Evolutionary conservation across 176 grass and related monocot genomes (phyloP).

Genomic region (Triticum monococcum): DNA sequence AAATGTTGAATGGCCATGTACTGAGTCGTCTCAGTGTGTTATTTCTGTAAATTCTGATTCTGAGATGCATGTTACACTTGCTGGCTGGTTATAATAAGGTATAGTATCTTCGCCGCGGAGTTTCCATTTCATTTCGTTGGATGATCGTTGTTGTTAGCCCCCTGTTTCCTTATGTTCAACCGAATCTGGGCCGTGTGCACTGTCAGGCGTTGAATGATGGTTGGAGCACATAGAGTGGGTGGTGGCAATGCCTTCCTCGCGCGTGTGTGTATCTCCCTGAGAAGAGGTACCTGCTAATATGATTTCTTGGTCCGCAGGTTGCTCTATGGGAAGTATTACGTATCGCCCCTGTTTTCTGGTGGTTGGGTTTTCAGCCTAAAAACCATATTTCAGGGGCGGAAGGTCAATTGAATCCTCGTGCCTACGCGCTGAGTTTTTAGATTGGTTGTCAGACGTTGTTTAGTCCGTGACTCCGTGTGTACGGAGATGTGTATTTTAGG

Average conservation of each 20-base stretch:
- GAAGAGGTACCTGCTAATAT: not conserved
- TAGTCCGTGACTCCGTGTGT: not conserved
- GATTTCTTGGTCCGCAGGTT: conserved; percentile 5
- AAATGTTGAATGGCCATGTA: not conserved
- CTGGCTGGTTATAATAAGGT: not conserved
- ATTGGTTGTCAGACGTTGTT: not conserved
- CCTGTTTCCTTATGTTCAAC: not conserved
- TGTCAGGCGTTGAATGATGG: not conserved
- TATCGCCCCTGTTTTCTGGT: not conserved
- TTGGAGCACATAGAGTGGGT: not conserved
- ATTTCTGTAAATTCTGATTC: not conserved
- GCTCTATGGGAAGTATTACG: not conserved
- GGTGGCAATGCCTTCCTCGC: not conserved
- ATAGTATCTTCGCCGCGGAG: not conserved
- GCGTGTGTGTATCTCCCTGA: not conserved
- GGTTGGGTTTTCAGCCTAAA: not conserved
- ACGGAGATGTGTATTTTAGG: not conserved
- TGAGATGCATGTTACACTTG: not conserved
- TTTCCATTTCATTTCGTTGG: not conserved
- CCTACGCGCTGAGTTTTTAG: not conserved
- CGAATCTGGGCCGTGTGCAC: not conserved
- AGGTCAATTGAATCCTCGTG: not conserved
- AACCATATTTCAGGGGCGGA: too few relatives aligned
- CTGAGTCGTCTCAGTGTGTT: not conserved
- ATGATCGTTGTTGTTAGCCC: not conserved